These are phyloP conservation scores for Hyaloperonospora brassicae DNA, from an alignment of 352 stramenopile genomes.

Conservation along the genomic window DNA sequence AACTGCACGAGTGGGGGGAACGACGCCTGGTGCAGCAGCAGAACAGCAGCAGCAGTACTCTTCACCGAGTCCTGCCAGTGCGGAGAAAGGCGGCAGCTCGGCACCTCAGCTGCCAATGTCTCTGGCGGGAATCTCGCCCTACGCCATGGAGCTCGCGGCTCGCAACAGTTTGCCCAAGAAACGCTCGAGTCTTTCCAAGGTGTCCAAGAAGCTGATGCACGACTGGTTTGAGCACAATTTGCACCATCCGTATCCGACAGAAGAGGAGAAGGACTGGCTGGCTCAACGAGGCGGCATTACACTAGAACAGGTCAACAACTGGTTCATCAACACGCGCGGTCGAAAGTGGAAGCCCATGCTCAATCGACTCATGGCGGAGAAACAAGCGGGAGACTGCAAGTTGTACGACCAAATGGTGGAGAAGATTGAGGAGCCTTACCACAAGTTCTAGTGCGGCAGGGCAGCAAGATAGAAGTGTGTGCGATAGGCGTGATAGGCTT, in stretches of 20 bases:
- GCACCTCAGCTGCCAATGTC: slow-evolving; percentile 17
- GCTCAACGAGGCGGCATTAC: slow-evolving; percentile 62
- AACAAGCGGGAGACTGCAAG: slow-evolving; percentile 45
- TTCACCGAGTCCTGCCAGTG: neutral
- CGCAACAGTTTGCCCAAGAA: slow-evolving; percentile 46
- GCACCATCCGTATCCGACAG: slow-evolving; percentile 78
- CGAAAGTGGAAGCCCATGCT: slow-evolving; percentile 85
- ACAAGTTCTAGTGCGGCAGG: slow-evolving; percentile 18
- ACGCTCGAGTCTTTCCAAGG: slow-evolving; percentile 66
- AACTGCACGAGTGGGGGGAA: slow-evolving; percentile 31
- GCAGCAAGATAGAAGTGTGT: too few species aligned
- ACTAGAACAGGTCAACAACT: slow-evolving; percentile 85
- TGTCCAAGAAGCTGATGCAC: slow-evolving; percentile 62
- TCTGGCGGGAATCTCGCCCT: slow-evolving; percentile 23
- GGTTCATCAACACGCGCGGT: slow-evolving; percentile 83
- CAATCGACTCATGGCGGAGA: slow-evolving; percentile 57
- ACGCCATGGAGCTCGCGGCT: slow-evolving; percentile 30
- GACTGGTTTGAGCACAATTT: slow-evolving; percentile 80
- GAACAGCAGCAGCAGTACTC: slow-evolving; percentile 1
- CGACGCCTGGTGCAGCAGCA: slow-evolving; percentile 22
- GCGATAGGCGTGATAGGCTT: neutral
- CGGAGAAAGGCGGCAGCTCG: neutral
- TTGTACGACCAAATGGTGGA: slow-evolving; percentile 74
- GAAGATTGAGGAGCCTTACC: slow-evolving; percentile 73
- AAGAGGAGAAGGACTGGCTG: slow-evolving; percentile 76